A percentile compares a stretch with the other conserved stretches of the same genome.
Evolutionary conservation across 805 yeast genomes (phyloP).

Genomic region (Nakazawaea ernobii): DNA sequence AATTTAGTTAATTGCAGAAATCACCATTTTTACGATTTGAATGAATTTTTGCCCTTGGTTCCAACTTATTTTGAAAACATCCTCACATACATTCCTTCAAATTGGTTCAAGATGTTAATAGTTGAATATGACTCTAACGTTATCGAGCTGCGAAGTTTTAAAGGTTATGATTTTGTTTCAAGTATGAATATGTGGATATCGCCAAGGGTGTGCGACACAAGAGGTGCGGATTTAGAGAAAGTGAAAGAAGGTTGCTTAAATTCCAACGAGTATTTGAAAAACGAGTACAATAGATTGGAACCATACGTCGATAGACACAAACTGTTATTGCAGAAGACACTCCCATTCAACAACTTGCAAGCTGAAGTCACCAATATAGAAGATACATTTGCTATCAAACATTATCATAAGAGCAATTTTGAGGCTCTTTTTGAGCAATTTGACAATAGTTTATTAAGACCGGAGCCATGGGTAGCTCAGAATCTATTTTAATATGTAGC

Average conservation of each 20-base stretch:
- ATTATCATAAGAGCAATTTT: background rate
- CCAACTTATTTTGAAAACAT: slow-evolving; percentile 49
- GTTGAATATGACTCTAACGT: slow-evolving; percentile 6
- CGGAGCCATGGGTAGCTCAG: slow-evolving; percentile 8
- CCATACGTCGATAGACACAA: background rate
- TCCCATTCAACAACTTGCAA: slow-evolving; percentile 1
- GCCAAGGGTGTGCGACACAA: background rate
- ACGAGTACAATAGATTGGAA: background rate
- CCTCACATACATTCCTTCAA: slow-evolving; percentile 45
- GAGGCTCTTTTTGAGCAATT: background rate
- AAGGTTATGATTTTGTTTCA: background rate
- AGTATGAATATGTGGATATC: slow-evolving; percentile 7
- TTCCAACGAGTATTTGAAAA: background rate
- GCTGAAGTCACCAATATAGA: background rate
- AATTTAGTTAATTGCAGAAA: slow-evolving; percentile 41
- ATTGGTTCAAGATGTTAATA: slow-evolving; percentile 16
- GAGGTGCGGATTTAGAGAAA: background rate
- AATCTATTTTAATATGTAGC: background rate
- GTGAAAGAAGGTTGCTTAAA: background rate
- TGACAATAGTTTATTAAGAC: slow-evolving; percentile 1
- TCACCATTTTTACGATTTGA: slow-evolving; percentile 40
- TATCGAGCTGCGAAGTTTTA: background rate
- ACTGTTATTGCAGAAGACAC: background rate
- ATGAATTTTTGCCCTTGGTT: slow-evolving; percentile 44
- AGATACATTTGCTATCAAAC: background rate